Evolutionary conservation across 2,329 filamentous ascomycete genomes (phyloP).

Genomic region (Microdochium paspali): DNA sequence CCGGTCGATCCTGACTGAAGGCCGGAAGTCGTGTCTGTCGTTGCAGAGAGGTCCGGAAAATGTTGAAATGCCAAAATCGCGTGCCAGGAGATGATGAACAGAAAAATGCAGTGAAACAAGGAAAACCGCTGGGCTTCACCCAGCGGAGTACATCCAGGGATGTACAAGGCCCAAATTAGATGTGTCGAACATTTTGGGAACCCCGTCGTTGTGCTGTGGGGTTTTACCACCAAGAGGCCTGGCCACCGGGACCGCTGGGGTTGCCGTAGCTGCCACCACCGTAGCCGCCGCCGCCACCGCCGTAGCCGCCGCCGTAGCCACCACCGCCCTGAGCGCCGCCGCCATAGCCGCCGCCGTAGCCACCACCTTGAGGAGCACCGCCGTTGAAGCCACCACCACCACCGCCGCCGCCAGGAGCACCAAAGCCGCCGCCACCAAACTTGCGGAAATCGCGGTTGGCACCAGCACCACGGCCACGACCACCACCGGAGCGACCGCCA

Average conservation of each 20-base stretch:
- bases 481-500: slow-evolving; percentile 52
- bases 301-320: slow-evolving; percentile 31
- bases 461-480: slow-evolving; percentile 61
- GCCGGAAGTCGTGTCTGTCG: slow-evolving; percentile 20
- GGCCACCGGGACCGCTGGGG: slow-evolving; percentile 63
- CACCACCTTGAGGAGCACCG: slow-evolving; percentile 27
- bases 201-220: slow-evolving; percentile 11
- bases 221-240: slow-evolving; percentile 64
- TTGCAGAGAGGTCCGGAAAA: slow-evolving; percentile 15
- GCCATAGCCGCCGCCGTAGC: slow-evolving; percentile 29
- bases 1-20: slow-evolving; percentile 20
- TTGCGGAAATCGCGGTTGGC: slow-evolving; percentile 88
- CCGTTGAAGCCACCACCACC: slow-evolving; percentile 27
- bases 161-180: background rate
- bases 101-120: slow-evolving; percentile 10
- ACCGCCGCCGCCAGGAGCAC: slow-evolving; percentile 31
- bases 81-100: slow-evolving; percentile 8
- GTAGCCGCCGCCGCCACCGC: slow-evolving; percentile 27
- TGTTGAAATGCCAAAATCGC: slow-evolving; percentile 9
- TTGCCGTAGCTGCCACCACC: slow-evolving; percentile 40
- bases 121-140: background rate
- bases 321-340: slow-evolving; percentile 28
- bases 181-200: slow-evolving; percentile 7
- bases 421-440: slow-evolving; percentile 48
- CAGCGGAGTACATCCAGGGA: background rate